Evolutionary conservation across 2,329 filamentous ascomycete genomes (phyloP).

Genomic region (Calonectria pseudoreteaudii): DNA sequence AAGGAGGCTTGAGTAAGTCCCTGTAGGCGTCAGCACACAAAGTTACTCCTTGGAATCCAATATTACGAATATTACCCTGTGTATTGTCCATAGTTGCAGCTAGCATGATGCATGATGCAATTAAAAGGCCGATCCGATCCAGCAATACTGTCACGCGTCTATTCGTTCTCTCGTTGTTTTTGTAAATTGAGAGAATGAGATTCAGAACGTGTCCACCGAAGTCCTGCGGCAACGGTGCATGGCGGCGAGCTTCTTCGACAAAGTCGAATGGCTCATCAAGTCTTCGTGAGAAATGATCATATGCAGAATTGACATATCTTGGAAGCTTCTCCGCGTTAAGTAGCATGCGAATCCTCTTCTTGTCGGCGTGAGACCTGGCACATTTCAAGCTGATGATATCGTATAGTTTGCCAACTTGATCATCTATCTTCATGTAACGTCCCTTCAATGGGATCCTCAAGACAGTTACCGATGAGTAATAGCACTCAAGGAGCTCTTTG

Average conservation of each 20-base stretch:
- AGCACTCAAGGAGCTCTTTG: constrained; percentile 14
- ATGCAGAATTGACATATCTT: constrained; percentile 7
- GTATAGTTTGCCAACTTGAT: constrained; percentile 14
- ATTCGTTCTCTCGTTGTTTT: background rate
- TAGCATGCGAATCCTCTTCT: constrained; percentile 17
- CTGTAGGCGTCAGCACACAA: background rate
- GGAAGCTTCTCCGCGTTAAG: constrained; percentile 16
- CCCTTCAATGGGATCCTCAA: constrained; percentile 12
- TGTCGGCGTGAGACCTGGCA: constrained; percentile 1
- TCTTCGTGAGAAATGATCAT: constrained; percentile 11
- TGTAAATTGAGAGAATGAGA: constrained; percentile 18
- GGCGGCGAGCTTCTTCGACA: constrained; percentile 2
- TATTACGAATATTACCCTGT: background rate
- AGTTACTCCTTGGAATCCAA: background rate
- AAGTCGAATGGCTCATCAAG: constrained; percentile 14
- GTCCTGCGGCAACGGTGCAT: constrained; percentile 4
- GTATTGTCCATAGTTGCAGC: constrained; percentile 1
- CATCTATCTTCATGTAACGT: constrained; percentile 23
- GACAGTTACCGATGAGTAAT: constrained; percentile 18
- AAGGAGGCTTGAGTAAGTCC: constrained; percentile 1
- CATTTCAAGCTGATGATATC: constrained; percentile 6
- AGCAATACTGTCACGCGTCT: background rate
- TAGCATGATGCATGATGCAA: constrained; percentile 8
- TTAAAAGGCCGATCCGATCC: background rate
- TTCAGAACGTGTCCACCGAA: constrained; percentile 16